phyloP scores from a whole-genome alignment of 352 stramenopile genomes.

The Pythium plurisporium region DNA sequence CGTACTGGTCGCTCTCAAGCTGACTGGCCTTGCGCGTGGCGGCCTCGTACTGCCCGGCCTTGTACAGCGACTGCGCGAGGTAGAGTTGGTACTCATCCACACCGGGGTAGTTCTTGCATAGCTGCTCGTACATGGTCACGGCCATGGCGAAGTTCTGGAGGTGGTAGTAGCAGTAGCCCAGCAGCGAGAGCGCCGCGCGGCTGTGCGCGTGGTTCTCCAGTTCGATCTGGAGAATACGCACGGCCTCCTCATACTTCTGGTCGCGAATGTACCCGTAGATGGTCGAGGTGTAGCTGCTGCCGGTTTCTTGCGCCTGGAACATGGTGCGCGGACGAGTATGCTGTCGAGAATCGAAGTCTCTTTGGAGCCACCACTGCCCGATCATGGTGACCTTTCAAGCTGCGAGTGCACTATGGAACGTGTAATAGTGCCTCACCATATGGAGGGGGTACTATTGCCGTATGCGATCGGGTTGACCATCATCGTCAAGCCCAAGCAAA shows the following conservation, averaged over 20 bases:
- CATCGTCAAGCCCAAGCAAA: not conserved
- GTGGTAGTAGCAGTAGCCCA: slow-evolving; percentile 98
- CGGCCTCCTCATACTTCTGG: slow-evolving; percentile 91
- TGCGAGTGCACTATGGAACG: not conserved
- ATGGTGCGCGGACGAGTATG: too few relatives aligned
- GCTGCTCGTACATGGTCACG: slow-evolving; percentile 93
- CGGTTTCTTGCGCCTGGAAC: slow-evolving; percentile 64
- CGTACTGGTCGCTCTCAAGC: slow-evolving; percentile 83
- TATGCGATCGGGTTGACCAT: too few relatives aligned
- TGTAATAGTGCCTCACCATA: not conserved
- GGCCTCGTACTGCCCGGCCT: slow-evolving; percentile 80
- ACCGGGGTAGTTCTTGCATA: slow-evolving; percentile 90
- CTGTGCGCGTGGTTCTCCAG: slow-evolving; percentile 92
- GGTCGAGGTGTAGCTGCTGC: slow-evolving; percentile 88
- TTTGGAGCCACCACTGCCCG: too few relatives aligned
- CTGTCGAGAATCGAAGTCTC: too few relatives aligned
- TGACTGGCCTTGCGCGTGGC: slow-evolving; percentile 77
- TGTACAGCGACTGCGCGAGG: slow-evolving; percentile 94
- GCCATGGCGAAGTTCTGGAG: slow-evolving; percentile 91
- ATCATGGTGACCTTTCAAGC: not conserved
- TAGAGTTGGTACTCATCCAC: slow-evolving; percentile 96
- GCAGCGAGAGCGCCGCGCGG: slow-evolving; percentile 89
- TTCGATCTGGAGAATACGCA: slow-evolving; percentile 90
- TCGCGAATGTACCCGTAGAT: slow-evolving; percentile 95
- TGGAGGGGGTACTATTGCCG: not conserved